Base-by-base conservation (phyloP, 1,284 basidiomycete species). In the Chondrostereum purpureum region DNA sequence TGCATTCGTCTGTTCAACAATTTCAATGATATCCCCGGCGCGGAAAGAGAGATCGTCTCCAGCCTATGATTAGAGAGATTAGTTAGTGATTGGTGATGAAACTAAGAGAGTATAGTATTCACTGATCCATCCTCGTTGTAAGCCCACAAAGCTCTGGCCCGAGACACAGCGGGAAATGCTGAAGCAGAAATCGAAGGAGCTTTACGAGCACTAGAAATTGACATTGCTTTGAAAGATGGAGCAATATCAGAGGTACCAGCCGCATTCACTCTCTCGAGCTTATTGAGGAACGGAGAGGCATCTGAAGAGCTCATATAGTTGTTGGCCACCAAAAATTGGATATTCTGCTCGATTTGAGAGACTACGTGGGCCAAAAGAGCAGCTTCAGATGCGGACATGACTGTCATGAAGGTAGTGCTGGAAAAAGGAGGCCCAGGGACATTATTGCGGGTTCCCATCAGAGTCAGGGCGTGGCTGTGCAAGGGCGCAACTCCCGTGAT, bases 121-220 rank as follows among this genome's bases (percentile, higher is more conserved):
- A 78, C 83, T 50, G 62, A 55, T 19, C 72, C 71, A 46, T 75
- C 61, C 50, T 80, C 78, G 51, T 85, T 85, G 61, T 85, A 87
- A 1, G 63, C 57, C 83, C 83, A 87, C 0, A 77, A 43, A 0
- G 83, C 82, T 46, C 68, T 72, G 2, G 75, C 80, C 47, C 69
- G 65, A 41, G 68, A 67, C n/a, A 63, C 53, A 2, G 63, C 55
- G 17, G 67, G 57, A 4, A 64, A 61, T 8, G 64, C 57, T 13
- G 60, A 51, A 23, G 52, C 54, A 47, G 50, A 56, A 23, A 47
- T 49, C 54, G 38, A 61, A 54, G 24, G 47, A 41, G 43, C 53
- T 53, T 36, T 31, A 23, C 45, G 43, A 16, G 49, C 24, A 31
- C 50, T 33, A 17, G 59, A 54, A 10, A 53, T 39, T 13, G 54